Conservation (phyloP, 2,329 filamentous ascomycete species). For the Passalora sequoiae region DNA sequence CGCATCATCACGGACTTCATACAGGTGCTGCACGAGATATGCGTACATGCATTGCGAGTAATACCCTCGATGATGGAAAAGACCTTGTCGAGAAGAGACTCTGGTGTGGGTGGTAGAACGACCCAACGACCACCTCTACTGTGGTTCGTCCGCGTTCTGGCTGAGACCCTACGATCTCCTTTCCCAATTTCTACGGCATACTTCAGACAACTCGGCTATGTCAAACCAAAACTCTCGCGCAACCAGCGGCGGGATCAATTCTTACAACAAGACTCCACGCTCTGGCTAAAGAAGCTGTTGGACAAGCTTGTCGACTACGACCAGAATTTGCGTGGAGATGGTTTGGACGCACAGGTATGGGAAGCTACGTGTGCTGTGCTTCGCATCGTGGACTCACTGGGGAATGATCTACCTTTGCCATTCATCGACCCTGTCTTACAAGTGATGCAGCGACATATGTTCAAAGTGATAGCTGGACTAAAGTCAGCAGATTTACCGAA, state of each 20-base stretch:
- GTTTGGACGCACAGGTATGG: slow-evolving; percentile 19
- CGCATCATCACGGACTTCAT: slow-evolving; percentile 9
- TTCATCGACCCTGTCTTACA: slow-evolving; percentile 13
- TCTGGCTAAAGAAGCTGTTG: slow-evolving; percentile 7
- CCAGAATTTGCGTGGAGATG: slow-evolving; percentile 8
- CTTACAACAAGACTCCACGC: background rate
- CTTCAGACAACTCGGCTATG: slow-evolving; percentile 5
- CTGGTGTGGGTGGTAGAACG: slow-evolving; percentile 17
- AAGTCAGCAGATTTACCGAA: slow-evolving; percentile 29
- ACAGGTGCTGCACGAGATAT: slow-evolving; percentile 14
- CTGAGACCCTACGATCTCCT: slow-evolving; percentile 7
- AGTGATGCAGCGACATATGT: slow-evolving; percentile 20
- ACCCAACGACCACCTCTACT: slow-evolving; percentile 19
- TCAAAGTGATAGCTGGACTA: slow-evolving; percentile 24
- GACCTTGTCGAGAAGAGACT: slow-evolving; percentile 22
- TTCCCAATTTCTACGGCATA: slow-evolving; percentile 4
- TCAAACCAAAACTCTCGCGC: slow-evolving; percentile 2
- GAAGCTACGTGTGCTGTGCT: slow-evolving; percentile 21
- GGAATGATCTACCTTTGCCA: background rate
- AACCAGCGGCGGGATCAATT: background rate
- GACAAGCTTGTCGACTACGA: slow-evolving; percentile 15
- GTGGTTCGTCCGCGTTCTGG: slow-evolving; percentile 18
- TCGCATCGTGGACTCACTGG: slow-evolving; percentile 4
- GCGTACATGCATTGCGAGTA: slow-evolving; percentile 16
- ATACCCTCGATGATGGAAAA: slow-evolving; percentile 20